Base-by-base conservation (phyloP, 1,139 yeast genomes). In the Zygoascus sp. region DNA sequence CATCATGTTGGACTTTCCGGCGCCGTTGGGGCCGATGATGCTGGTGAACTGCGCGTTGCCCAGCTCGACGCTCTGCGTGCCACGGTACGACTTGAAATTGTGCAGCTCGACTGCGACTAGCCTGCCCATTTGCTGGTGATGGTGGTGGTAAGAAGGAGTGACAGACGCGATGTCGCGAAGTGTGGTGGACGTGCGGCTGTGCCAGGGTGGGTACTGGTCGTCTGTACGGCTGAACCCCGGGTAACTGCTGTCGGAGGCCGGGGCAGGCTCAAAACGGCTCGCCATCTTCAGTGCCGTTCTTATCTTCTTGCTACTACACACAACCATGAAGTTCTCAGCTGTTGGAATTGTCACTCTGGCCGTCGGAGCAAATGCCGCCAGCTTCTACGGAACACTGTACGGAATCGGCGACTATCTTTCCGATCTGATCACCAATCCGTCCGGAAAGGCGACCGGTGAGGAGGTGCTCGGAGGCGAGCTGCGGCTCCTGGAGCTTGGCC, bases 1-100 rank as follows among this genome's bases (percentile, higher is more conserved):
- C 97, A 90, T 90, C 90, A 90, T 83, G 61, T 92, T 92, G 42
- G 96, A 86, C 69, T 92, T 92, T 11, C 99, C 99, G 1, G 97
- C 85, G 15, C 98, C 98, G 74, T 94, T 94, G 13, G 98, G 97
- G 1, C 99, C 99, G 50, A 94, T 86, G 52, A 92, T 87, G 41
- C 95, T 84, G 1, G 96, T 87, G 68, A 94, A 92, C 53, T 76
- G 76, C 1, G 95, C 79, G 41, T 55, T 61, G 1, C 96, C 97
- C 64, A 90, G 84, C 2, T 94, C 96, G 17, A 92, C 79, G 8
- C 75, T 72, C 19, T 88, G 75, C 0, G 77, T 75, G 0, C 96
- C 97, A 50, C 77, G 73, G 62, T 92, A 92, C 2, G 97, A 89
- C 68, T 92, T 92, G 78, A 92, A 92, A 66, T 94, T 88, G 65